A percentile compares a stretch with the other conserved stretches of the same genome.
Evolutionary conservation across 2,329 filamentous ascomycete species (phyloP).

Genomic region (Colletotrichum gloeosporioides): DNA sequence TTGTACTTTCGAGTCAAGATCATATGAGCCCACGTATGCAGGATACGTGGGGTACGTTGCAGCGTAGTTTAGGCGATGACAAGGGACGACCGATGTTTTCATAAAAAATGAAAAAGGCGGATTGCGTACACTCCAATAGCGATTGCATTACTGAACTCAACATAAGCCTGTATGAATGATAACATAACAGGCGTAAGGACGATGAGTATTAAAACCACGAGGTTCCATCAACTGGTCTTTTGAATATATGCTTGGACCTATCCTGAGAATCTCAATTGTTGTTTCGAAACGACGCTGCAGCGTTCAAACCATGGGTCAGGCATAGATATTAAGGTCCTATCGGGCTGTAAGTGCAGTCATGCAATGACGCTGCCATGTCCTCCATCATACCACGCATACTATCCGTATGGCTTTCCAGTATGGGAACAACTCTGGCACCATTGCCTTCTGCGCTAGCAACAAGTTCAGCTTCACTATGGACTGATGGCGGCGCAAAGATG

Average conservation of each 20-base stretch:
- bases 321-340: background rate
- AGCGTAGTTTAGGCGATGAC: background rate
- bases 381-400: background rate
- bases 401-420: background rate
- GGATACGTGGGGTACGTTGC: background rate
- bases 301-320: background rate
- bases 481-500: background rate
- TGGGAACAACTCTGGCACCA: background rate
- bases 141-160: background rate
- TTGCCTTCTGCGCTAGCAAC: background rate
- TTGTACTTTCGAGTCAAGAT: background rate
- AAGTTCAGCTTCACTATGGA: background rate
- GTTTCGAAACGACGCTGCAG: background rate
- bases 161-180: fast-evolving
- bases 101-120: background rate
- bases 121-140: fast-evolving
- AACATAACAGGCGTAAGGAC: background rate
- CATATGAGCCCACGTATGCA: background rate
- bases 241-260: background rate
- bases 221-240: background rate
- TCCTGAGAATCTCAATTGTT: background rate
- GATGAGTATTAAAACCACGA: background rate
- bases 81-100: background rate
- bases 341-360: background rate
- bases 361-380: background rate